phyloP scores from a whole-genome alignment of 345 rosid genomes.

The Rhodamnia rubescens region DNA sequence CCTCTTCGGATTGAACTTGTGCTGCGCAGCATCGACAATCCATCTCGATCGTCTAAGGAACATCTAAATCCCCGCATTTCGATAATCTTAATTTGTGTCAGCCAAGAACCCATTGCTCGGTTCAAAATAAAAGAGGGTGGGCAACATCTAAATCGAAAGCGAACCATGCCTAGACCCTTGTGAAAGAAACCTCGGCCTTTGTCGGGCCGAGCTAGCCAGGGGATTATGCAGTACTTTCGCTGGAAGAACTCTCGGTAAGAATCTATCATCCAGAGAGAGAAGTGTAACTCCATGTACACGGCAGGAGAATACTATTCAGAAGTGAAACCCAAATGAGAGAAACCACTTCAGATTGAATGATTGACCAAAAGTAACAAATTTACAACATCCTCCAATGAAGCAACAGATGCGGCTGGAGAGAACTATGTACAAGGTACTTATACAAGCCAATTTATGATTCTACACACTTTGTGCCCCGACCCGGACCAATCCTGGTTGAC shows the following conservation, averaged over 20 bases:
- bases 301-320: neutral
- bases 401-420: neutral
- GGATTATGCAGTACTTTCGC: neutral
- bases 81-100: neutral
- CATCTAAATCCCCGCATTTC: neutral
- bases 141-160: neutral
- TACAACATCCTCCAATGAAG: neutral
- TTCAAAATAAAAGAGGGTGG: neutral
- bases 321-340: neutral
- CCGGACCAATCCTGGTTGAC: neutral
- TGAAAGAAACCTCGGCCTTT: neutral
- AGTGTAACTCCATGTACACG: neutral
- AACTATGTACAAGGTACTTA: slow-evolving; percentile 14
- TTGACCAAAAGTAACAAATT: neutral
- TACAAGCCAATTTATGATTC: neutral
- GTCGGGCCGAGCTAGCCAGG: neutral
- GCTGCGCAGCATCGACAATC: neutral
- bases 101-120: neutral
- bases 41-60: neutral
- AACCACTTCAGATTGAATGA: neutral
- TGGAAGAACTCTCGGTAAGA: neutral
- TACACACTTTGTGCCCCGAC: neutral
- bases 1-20: neutral
- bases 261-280: neutral
- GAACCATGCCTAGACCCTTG: neutral